Base-by-base conservation (phyloP, 1,139 yeast species). In the Arxiozyma bovina region DNA sequence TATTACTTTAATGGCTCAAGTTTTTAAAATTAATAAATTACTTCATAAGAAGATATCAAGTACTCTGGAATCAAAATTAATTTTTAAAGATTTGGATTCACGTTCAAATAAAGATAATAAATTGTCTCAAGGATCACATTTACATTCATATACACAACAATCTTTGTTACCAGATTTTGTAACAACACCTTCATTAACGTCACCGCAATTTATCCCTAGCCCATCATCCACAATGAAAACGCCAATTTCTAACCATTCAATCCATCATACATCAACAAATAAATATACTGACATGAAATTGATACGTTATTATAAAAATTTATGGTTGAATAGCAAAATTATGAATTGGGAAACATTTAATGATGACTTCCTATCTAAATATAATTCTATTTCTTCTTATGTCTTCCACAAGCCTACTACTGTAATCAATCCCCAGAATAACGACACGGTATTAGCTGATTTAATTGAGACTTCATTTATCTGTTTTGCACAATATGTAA, bases 401-500 rank as follows among this genome's bases (percentile, higher is more conserved):
- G 54, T 65, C 11, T 61, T 62, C 18, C 60, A 56, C 48, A 61
- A 59, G 22, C 43, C 49, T 12, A 51, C 57, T 4, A 56, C 53
- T 0, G 47, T 41, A 17, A 30, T 30, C 20, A 49, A 43, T 23
- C 41, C 52, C 3, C 61, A 59, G 42, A 53, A 58, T 9, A 47
- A 55, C 15, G 66, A 60, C 44, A 55, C 58, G 1, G 42, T 63
- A 18, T 55, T 68, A 4, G 53, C 62, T n/a, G 71, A 68, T 55
- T 54, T 68, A 38, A 63, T 67, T 42, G 71, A 68, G 48, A 67
- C 71, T 1, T 60, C 71, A 3, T 68, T 66, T 45, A 68, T 69
- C 1, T 67, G 69, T 50, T 68, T 68, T 58, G 71, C 71, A 1
- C 71, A 67, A 57, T 67, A 66, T 48, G 69, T 68, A 17, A 67